Percentiles rank a stretch among this genome's conserved stretches.
Conservation (phyloP, 208 protist species). For the Acanthamoeba triangularis region DNA sequence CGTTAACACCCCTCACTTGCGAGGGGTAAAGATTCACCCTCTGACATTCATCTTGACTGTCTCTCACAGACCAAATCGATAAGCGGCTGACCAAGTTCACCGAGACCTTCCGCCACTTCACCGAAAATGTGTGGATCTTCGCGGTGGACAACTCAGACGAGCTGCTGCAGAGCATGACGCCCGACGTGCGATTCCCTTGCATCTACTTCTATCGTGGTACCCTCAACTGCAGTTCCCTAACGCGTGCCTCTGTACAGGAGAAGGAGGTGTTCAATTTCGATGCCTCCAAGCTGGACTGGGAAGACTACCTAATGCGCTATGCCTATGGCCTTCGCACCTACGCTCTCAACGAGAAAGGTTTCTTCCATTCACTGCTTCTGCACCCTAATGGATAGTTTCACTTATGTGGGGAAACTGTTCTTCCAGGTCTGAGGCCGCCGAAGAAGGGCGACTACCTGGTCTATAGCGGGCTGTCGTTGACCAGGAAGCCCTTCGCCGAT, state of each 20-base stretch:
- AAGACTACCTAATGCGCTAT: slow-evolving; percentile 81
- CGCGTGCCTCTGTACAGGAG: slow-evolving; percentile 58
- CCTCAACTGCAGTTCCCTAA: neutral
- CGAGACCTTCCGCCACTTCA: slow-evolving; percentile 86
- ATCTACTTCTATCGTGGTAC: neutral
- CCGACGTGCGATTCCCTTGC: neutral
- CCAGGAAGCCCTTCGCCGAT: slow-evolving; percentile 69
- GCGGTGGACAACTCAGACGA: slow-evolving; percentile 70
- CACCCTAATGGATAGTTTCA: neutral
- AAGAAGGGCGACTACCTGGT: slow-evolving; percentile 28
- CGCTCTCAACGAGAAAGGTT: slow-evolving; percentile 82
- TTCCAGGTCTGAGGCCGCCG: slow-evolving; percentile 26
- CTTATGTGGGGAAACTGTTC: neutral
- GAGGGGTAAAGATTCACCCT: neutral
- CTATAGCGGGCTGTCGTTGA: neutral
- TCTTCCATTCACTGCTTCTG: neutral
- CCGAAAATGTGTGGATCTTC: slow-evolving; percentile 82
- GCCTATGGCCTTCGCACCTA: slow-evolving; percentile 82
- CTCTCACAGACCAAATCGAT: slow-evolving; percentile 77
- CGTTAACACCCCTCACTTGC: neutral
- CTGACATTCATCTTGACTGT: slow-evolving; percentile 1
- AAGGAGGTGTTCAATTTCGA: slow-evolving; percentile 80
- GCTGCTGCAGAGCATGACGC: slow-evolving; percentile 59
- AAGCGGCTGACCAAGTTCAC: slow-evolving; percentile 78
- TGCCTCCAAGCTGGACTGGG: slow-evolving; percentile 81